phyloP scores from a whole-genome alignment of 108 stramenopile species.

The Nitzschia sp. region DNA sequence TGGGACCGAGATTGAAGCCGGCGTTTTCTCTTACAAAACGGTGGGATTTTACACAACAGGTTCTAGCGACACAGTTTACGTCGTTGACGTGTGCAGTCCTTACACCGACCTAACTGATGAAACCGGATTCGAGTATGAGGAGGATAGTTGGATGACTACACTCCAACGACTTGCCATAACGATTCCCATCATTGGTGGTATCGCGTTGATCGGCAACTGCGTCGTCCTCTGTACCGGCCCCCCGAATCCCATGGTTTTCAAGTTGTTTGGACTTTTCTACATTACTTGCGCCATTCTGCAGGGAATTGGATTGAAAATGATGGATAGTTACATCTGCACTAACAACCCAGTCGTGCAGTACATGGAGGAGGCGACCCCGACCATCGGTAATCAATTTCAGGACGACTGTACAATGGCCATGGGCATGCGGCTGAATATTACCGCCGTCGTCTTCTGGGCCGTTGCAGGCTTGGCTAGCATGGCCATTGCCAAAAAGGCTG shows the following conservation, averaged over 20 bases:
- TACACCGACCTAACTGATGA: conserved; percentile 6
- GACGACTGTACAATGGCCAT: conserved; percentile 8
- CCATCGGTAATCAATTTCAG: conserved; percentile 3
- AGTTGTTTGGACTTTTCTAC: conserved; percentile 7
- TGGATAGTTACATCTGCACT: conserved; percentile 16
- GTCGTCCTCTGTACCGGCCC: background rate
- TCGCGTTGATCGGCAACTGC: conserved; percentile 1
- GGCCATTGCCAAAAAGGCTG: background rate
- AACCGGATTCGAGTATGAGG: conserved; percentile 16
- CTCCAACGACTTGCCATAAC: conserved; percentile 27
- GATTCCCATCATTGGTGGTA: background rate
- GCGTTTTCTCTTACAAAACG: background rate
- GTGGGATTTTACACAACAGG: background rate
- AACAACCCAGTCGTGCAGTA: conserved; percentile 33
- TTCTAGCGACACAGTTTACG: background rate
- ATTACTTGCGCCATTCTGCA: conserved; percentile 7
- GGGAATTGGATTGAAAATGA: conserved; percentile 18
- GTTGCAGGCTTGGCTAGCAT: conserved; percentile 10
- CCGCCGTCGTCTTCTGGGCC: conserved; percentile 12
- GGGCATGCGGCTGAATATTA: conserved; percentile 7
- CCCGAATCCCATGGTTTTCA: background rate
- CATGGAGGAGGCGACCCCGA: conserved; percentile 6
- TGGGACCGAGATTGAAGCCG: background rate
- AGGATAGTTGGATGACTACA: conserved; percentile 18
- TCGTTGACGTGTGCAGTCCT: background rate